Base-by-base conservation (phyloP, 164 flowering plant species). In the Magnolia changhungtana region DNA sequence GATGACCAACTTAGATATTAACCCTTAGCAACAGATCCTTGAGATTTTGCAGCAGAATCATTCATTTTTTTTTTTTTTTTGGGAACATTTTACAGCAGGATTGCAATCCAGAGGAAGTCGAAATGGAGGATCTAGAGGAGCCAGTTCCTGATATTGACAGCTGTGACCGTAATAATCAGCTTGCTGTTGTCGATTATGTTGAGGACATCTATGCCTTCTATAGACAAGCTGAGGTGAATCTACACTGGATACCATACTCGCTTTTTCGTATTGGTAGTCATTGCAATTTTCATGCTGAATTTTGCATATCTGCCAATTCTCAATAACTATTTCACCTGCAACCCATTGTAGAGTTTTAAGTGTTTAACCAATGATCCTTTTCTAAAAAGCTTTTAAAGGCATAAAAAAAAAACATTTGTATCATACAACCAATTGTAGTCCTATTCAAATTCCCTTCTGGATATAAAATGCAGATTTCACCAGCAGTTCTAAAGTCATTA, bases 181-280 rank as follows among this genome's bases (percentile, higher is more conserved):
- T 92, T 20, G 93, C 97, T 1, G 99, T 90, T 61, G 91, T 87
- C 27, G 98, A 91, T 68, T 96, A 94, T 63, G 76, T 96, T 37
- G 96, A 94, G 65, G 98, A 91, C 63, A 75, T 96, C 55, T 90
- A 90, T 79, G 76, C 76, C 8, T 82, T 84, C 81, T 90, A 92
- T 81, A 86, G 78, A 82, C 87, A 90, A 81, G 72, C 84, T 10
- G 95, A 91, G 93, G 96, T 89, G 19, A 73, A 69, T 74, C 8
- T 55, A 23, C 52, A 18, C 65, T 63, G 19, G 20, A 18, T 6
- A 63, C 21, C n/a, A 63, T 21, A 16, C 21, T 63, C 45, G 45
- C 21, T 63, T 13, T 16, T 21, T 9, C 7, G 8, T 7, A 63
- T 21, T 63, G 20, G 23, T 63, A 63, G 23, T 21, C 65, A 63